Percentiles rank a stretch among this genome's conserved stretches.
Conservation (phyloP, 176 grass and related monocot species). For the Dendrocalamus sinicus region DNA sequence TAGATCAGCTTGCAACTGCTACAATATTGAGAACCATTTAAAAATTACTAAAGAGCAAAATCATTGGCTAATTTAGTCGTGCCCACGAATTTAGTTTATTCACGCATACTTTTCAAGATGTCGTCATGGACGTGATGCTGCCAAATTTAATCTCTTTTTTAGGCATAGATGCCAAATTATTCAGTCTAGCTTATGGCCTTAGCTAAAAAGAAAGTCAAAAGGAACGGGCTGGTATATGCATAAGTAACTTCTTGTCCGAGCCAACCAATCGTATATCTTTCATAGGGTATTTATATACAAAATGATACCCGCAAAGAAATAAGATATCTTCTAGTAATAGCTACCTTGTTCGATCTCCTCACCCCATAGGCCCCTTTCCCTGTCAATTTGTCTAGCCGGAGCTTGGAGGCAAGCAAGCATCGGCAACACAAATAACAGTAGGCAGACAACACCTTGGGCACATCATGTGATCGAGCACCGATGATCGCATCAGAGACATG, state of each 20-base stretch:
- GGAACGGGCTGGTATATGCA: slow-evolving; percentile 16
- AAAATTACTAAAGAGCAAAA: background rate
- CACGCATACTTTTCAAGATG: slow-evolving; percentile 36
- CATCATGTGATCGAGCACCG: slow-evolving; percentile 25
- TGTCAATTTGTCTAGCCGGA: slow-evolving; percentile 25
- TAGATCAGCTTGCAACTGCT: background rate
- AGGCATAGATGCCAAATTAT: slow-evolving; percentile 23
- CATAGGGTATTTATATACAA: background rate
- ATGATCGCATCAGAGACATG: background rate
- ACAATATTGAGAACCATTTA: background rate
- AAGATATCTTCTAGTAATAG: background rate
- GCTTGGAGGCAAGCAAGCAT: background rate
- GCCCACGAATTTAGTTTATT: background rate
- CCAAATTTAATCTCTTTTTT: slow-evolving; percentile 22
- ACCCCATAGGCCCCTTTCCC: slow-evolving; percentile 23
- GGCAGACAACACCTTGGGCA: background rate
- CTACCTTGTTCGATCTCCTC: background rate
- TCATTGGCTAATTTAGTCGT: slow-evolving; percentile 9
- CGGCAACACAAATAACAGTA: slow-evolving; percentile 15
- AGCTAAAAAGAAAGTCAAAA: slow-evolving; percentile 32
- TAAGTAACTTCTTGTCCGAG: slow-evolving; percentile 14
- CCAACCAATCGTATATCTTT: slow-evolving; percentile 24
- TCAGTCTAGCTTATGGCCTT: background rate
- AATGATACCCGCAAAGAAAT: slow-evolving; percentile 31
- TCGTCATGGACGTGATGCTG: slow-evolving; percentile 22